phyloP scores from a whole-genome alignment of 768 basidiomycete genomes.

The Rhizopogon vesiculosus region DNA sequence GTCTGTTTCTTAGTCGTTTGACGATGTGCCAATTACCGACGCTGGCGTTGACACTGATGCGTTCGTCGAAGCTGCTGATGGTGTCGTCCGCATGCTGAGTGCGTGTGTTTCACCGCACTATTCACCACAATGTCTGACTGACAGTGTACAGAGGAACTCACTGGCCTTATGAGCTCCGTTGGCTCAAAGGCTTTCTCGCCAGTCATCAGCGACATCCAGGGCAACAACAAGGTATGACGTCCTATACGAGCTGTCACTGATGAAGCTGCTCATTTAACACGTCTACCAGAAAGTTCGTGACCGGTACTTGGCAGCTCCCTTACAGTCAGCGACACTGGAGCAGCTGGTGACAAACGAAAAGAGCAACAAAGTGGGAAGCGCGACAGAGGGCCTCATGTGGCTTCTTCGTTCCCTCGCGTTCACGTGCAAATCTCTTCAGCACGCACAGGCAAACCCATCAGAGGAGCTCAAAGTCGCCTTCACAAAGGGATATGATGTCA shows the following conservation, averaged over 20 bases:
- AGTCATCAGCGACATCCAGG: slow-evolving; percentile 83
- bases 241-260: not conserved
- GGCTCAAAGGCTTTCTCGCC: slow-evolving; percentile 78
- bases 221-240: slow-evolving; percentile 78
- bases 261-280: not conserved
- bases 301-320: slow-evolving; percentile 66
- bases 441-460: slow-evolving; percentile 58
- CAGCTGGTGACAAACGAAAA: slow-evolving; percentile 80
- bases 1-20: slow-evolving; percentile 67
- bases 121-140: not conserved
- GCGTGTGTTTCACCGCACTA: slow-evolving; percentile 23
- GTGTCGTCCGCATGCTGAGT: slow-evolving; percentile 91
- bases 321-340: slow-evolving; percentile 74
- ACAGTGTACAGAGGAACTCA: not conserved
- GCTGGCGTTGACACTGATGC: slow-evolving; percentile 82
- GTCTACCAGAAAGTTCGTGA: slow-evolving; percentile 78
- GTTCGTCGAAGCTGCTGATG: slow-evolving; percentile 87
- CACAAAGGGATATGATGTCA: slow-evolving; percentile 66
- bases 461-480: slow-evolving; percentile 65
- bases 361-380: slow-evolving; percentile 78
- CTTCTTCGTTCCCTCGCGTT: slow-evolving; percentile 87
- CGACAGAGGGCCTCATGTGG: slow-evolving; percentile 94
- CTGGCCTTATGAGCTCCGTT: not conserved
- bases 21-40: slow-evolving; percentile 82
- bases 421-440: slow-evolving; percentile 76